Evolutionary conservation across 345 rosid genomes (phyloP).

Genomic region (Fremontodendron californicum): DNA sequence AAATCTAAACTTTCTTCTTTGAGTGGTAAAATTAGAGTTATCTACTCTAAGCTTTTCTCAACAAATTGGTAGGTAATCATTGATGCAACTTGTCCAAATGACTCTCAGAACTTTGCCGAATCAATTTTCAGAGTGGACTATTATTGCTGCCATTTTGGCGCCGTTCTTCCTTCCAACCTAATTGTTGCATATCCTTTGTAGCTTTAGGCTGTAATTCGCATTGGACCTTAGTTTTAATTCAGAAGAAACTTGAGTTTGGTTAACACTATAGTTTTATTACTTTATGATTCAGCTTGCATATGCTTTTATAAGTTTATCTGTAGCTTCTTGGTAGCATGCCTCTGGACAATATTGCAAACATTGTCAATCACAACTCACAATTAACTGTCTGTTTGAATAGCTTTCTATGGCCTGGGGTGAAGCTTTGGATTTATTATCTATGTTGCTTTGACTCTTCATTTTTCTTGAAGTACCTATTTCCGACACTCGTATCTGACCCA

Average conservation of each 20-base stretch:
- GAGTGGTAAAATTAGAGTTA: too few relatives aligned
- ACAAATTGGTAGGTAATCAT: conserved; percentile 1
- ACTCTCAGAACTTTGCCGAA: not conserved
- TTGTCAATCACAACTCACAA: not conserved
- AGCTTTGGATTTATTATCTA: too few relatives aligned
- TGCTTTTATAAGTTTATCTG: not conserved
- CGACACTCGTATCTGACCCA: too few relatives aligned
- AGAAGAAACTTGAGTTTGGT: not conserved
- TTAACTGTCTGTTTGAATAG: not conserved
- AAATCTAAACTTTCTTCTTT: too few relatives aligned
- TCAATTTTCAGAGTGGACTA: not conserved
- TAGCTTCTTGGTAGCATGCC: not conserved
- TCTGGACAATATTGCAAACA: not conserved
- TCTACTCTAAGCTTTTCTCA: too few relatives aligned
- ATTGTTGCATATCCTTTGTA: too few relatives aligned
- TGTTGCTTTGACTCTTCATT: too few relatives aligned
- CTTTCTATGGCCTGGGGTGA: not conserved
- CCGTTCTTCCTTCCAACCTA: too few relatives aligned
- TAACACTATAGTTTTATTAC: not conserved
- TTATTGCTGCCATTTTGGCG: not conserved
- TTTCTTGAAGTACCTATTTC: too few relatives aligned
- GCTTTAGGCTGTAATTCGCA: too few relatives aligned
- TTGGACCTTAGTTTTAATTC: not conserved
- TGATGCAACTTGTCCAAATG: not conserved
- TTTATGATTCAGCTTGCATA: not conserved